Evolutionary conservation across 306 rosid genomes (phyloP), one percentile per base, ranked within the genome.

Genomic region (Casuarina glauca): DNA sequence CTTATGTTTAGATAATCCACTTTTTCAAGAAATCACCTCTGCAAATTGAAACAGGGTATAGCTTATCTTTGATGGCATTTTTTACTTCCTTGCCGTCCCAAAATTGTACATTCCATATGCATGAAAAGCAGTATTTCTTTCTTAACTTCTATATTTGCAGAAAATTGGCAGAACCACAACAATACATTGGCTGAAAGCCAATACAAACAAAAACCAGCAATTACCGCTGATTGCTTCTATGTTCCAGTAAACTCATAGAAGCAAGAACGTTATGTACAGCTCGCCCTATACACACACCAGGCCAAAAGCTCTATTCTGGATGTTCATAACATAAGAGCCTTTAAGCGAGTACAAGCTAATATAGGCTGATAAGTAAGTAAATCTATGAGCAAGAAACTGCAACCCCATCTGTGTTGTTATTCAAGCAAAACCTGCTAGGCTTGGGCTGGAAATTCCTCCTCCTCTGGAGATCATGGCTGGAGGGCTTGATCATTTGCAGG

Each of bases 371-470:
- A 26, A 26, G 32, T 26, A 26, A 58, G 32, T 26, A 26, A 58
- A 10, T 58, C 15, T 26, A 58, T 58, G 64, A 66, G 80, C 76
- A 85, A 57, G 83, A 78, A 82, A 86, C 87, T 5, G 77, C 72
- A 74, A 86, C 77, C 26, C 41, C 79, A 73, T 17, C 48, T 35
- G 45, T 19, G 42, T 58, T 74, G 4, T 20, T 64, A 35, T 89
- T 77, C 68, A 84, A 55, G 73, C 63, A 86, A 64, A 90, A 90
- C 15, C 94, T 78, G 53, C 77, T 64, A 36, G 90, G 90, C 55
- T 55, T 88, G 35, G 92, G 87, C 80, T 81, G 75, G 78, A 93
- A 93, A 42, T 42, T 74, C 80, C 76, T 86, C 63, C 90, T 79
- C 74, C 90, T 89, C 2, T 81, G 88, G 52, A 72, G 78, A 70